These are phyloP conservation scores for Saccharomycodes ludwigii DNA, from an alignment of 805 yeast genomes.

Conservation along the genomic window DNA sequence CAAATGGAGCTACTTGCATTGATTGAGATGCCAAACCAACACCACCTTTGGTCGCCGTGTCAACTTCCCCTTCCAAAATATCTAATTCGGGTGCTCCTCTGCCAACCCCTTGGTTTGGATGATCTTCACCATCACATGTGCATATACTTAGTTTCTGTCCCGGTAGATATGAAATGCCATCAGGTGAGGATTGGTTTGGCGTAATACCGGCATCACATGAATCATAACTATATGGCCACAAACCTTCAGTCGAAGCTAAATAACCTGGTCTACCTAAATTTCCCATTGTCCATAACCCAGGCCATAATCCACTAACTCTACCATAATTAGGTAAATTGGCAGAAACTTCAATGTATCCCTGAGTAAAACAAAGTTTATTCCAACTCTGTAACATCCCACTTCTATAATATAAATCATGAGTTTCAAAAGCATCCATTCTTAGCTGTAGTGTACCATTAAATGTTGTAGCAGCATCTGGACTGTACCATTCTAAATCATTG, in stretches of 20 bases:
- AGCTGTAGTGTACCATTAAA: constrained; percentile 56
- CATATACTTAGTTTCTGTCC: constrained; percentile 74
- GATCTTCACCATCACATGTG: constrained; percentile 72
- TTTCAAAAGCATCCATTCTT: constrained; percentile 69
- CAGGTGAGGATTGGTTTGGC: constrained; percentile 81
- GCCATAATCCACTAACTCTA: constrained; percentile 79
- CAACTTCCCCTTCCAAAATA: constrained; percentile 74
- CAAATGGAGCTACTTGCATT: constrained; percentile 84
- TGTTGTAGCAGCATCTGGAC: constrained; percentile 81
- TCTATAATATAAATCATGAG: constrained; percentile 70
- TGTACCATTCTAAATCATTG: constrained; percentile 86
- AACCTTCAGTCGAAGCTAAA: constrained; percentile 77
- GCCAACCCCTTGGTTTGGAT: constrained; percentile 79
- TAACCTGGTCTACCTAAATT: constrained; percentile 89
- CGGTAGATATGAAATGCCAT: constrained; percentile 76
- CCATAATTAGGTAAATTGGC: constrained; percentile 75
- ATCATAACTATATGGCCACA: constrained; percentile 89
- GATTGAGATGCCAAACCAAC: constrained; percentile 84
- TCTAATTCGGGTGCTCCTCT: constrained; percentile 97
- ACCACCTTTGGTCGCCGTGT: constrained; percentile 31
- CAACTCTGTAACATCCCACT: constrained; percentile 89
- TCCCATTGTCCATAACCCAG: constrained; percentile 93
- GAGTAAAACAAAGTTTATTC: constrained; percentile 84
- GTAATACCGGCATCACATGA: constrained; percentile 91
- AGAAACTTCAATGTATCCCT: constrained; percentile 67